Base-by-base conservation (phyloP, 2,329 filamentous ascomycete genomes). In the Periconia macrospinosa region DNA sequence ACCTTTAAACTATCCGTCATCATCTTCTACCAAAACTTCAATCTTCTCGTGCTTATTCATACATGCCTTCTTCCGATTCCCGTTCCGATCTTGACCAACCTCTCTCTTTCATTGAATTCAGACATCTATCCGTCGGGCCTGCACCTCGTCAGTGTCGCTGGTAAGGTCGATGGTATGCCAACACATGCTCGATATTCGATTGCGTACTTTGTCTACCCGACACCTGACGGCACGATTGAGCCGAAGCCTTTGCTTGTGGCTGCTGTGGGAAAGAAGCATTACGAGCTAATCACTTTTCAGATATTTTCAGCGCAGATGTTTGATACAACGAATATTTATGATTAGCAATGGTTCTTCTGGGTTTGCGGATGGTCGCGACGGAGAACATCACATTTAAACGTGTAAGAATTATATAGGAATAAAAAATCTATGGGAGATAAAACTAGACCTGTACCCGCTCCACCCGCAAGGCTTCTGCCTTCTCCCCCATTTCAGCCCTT, bases 161-260 rank as follows among this genome's bases (percentile, higher is more conserved):
- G 79, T 3, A 63, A 76, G 14, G 64, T 73, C 3, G 78, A 82
- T 73, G 82, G 23, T 5, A 3, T 27, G 8, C 23, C 23, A 27
- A 27, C 80, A 2, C 70, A 72, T 30, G 75, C 78, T 18, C 71
- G 84, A 14, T 86, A 83, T 57, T 86, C 83, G 9, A 86, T 86
- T 49, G 82, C 83, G 0, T 86, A 85, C 61, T 86, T 86, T 51
- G 74, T 85, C 30, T 70, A 74, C 6, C 80, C 83, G 0, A 78
- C 84, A 56, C 72, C 76, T 2, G 73, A 79, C 42, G 71, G 76
- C 3, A 67, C 81, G 9, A 80, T 86, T 48, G 79, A 83, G 60
- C 58, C 58, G 8, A 53, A 57, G 42, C 49, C 56, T 23, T 61
- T 54, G 7, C 17, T 13, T 6, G 50, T 61, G 2, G 47, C 46